A percentile compares a stretch with the other conserved stretches of the same genome.
phyloP scores from a whole-genome alignment of 2,329 filamentous ascomycete species.

The Trichoderma cornu-damae region DNA sequence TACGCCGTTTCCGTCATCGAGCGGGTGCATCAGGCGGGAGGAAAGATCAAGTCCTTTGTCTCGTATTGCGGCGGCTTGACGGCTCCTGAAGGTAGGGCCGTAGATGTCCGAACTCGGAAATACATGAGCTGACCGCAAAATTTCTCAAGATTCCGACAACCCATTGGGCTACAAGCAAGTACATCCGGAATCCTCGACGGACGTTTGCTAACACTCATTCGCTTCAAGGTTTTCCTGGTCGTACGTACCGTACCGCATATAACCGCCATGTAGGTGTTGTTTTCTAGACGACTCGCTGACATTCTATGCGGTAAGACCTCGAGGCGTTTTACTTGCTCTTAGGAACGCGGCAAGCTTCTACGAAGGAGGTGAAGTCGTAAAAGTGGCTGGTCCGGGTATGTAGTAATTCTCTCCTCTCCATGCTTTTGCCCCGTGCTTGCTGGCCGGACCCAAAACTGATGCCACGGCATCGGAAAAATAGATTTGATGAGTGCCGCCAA shows the following conservation, averaged over 20 bases:
- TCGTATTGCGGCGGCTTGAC: conserved; percentile 78
- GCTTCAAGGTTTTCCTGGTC: conserved; percentile 59
- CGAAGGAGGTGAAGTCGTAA: conserved; percentile 69
- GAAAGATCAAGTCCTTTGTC: conserved; percentile 77
- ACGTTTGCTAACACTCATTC: too few species aligned
- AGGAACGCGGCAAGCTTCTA: conserved; percentile 81
- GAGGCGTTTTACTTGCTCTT: conserved; percentile 82
- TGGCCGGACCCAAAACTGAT: too few species aligned
- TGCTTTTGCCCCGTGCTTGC: too few species aligned
- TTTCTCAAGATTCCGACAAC: conserved; percentile 79
- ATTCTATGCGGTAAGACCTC: too few species aligned
- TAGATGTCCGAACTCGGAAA: too few species aligned
- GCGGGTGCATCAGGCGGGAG: conserved; percentile 79
- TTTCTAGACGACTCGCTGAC: too few species aligned
- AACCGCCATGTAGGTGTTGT: too few species aligned
- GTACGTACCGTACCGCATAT: too few species aligned
- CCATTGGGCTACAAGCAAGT: conserved; percentile 75
- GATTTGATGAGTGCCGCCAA: conserved; percentile 80
- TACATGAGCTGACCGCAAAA: too few species aligned
- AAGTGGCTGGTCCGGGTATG: conserved; percentile 58
- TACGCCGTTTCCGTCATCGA: conserved; percentile 78
- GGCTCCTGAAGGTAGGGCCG: too few species aligned
- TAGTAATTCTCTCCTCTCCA: conserved; percentile 21
- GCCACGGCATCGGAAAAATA: conserved; percentile 25
- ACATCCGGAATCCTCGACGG: too few species aligned